These are phyloP conservation scores for Trichoderma orchidacearum DNA, from an alignment of 495 filamentous ascomycete species.

Conservation along the genomic window DNA sequence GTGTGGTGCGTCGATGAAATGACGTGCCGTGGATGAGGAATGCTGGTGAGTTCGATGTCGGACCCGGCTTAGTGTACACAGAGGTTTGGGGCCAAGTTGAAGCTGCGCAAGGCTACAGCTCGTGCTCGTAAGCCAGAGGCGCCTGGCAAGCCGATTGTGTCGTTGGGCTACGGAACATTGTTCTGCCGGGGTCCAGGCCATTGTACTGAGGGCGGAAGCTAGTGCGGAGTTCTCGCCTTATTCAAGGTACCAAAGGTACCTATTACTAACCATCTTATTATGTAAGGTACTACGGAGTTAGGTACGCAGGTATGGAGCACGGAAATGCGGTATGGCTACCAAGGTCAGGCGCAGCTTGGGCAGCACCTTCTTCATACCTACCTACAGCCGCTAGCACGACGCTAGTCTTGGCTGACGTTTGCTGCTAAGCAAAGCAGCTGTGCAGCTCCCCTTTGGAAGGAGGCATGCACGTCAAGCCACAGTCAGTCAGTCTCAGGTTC, in stretches of 20 bases:
- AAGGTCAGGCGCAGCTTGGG: not conserved
- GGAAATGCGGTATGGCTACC: not conserved
- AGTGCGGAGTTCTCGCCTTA: too few relatives aligned
- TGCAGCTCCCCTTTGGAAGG: too few relatives aligned
- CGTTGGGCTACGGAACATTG: not conserved
- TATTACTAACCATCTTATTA: too few relatives aligned
- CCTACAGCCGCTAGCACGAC: too few relatives aligned
- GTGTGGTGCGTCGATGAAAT: not conserved
- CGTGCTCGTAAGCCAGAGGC: not conserved
- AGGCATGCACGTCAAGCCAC: not conserved
- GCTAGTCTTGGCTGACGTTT: not conserved
- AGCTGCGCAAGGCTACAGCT: conserved; percentile 1
- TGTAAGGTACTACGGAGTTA: too few relatives aligned
- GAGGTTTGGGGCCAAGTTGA: not conserved
- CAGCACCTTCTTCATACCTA: too few relatives aligned
- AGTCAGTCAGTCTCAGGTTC: not conserved
- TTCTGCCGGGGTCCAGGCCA: not conserved
- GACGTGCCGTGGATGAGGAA: not conserved
- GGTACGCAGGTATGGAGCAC: too few relatives aligned
- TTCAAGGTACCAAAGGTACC: too few relatives aligned
- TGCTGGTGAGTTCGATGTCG: not conserved
- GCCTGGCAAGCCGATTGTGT: not conserved
- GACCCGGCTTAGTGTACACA: not conserved
- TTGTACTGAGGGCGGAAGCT: too few relatives aligned
- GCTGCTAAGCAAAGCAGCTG: too few relatives aligned